Base-by-base conservation (phyloP, 208 protist species). In the Lotmaria passim region DNA sequence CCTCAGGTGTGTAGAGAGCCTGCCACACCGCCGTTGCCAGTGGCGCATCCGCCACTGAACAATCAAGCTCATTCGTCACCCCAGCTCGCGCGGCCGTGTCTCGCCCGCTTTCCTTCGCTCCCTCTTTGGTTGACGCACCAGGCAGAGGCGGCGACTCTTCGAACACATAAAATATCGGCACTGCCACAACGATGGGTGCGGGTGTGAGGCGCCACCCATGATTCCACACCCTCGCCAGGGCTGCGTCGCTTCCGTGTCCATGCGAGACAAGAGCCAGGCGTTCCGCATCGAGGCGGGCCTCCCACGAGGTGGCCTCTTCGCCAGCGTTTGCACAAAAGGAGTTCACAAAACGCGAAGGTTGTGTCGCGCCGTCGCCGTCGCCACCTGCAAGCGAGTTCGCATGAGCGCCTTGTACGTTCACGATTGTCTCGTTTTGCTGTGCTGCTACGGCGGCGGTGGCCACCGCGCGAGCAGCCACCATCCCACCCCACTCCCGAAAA, bases 11-110 rank as follows among this genome's bases (percentile, higher is more conserved):
- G 50, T 58, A 75, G 23, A 75, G 69, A 0, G 30, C 69, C 14
- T 7, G 10, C 69, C 69, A 75, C 17, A 75, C 11, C 31, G 69
- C 50, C 2, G 60, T 52, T 0, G 69, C 69, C 50, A 75, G 31
- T 3, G 69, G 69, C 10, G 61, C 60, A 53, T 66, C 60, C 3
- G 41, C 19, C 44, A 64, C 59, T n/a, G n/a, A n/a, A n/a, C n/a
- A n/a, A n/a, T n/a, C n/a, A n/a, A n/a, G n/a, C n/a, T n/a, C n/a
- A n/a, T n/a, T n/a, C 12, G 24, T 23, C 23, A 28, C 5, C 7
- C 1, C 1, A 36, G 52, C 15, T 17, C n/a, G 31, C 1, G 10
- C 52, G 26, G 23, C 19, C 21, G n/a, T 7, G 5, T 7, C 2
- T 41, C 21, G 17, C 7, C 28, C 3, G 6, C 3, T 4, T 2